These are phyloP conservation scores for Micromonas pusilla DNA, from an alignment of 139 green algal genomes.

Conservation along the genomic window DNA sequence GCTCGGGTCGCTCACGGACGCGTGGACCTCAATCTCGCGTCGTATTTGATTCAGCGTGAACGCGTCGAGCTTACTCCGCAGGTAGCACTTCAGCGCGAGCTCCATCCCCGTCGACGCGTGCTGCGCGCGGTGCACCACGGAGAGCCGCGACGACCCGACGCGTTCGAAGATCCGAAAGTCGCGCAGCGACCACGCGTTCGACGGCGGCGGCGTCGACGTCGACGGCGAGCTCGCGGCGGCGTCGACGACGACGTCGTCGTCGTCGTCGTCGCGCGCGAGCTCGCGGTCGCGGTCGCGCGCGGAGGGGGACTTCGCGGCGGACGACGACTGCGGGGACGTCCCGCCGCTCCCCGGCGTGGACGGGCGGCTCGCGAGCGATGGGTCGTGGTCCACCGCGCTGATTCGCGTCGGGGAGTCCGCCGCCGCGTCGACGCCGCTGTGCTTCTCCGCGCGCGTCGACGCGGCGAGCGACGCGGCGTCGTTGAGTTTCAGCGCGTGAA, in stretches of 20 bases:
- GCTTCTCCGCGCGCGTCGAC: no score
- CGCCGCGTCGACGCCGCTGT: no score
- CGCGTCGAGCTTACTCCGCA: neutral
- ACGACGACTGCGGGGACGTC: no score
- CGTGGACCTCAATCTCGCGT: slow-evolving; percentile 1
- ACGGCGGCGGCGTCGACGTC: neutral
- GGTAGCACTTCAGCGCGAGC: slow-evolving; percentile 15
- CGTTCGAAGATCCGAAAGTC: neutral
- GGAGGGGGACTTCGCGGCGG: no score
- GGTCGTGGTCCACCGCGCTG: no score
- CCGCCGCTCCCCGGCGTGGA: no score
- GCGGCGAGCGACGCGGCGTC: no score
- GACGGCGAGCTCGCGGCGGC: neutral
- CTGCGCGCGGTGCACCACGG: slow-evolving; percentile 6
- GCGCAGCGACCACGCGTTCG: neutral
- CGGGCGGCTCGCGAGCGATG: no score
- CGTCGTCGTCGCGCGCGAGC: neutral
- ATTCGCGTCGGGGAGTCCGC: no score
- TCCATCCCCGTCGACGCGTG: neutral
- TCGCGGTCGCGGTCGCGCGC: no score
- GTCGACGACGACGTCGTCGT: neutral
- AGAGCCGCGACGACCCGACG: neutral
- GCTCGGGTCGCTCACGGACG: neutral
- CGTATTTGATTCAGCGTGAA: neutral
- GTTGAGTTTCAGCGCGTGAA: no score